phyloP scores from a whole-genome alignment of 768 basidiomycete species.

The Amanita polypyramis region DNA sequence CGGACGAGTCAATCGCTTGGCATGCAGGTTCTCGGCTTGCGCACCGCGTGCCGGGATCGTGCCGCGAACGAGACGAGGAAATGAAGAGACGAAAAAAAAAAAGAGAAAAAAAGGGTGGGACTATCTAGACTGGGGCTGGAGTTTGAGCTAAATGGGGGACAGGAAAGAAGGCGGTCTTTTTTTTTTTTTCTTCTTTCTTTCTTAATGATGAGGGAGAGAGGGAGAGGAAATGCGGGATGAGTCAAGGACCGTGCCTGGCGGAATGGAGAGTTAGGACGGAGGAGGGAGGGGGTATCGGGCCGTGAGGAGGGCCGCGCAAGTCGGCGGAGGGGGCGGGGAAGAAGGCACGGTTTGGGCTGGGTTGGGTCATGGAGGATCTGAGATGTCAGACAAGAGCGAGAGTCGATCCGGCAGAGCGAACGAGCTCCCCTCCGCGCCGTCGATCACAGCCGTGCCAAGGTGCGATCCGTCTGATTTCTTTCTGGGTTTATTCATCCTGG shows the following conservation, averaged over 20 bases:
- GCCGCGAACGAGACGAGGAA: no score
- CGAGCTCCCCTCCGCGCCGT: constrained; percentile 9
- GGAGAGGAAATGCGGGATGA: no score
- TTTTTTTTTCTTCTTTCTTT: no score
- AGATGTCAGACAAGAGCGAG: constrained; percentile 3
- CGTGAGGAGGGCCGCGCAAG: not conserved
- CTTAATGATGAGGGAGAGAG: no score
- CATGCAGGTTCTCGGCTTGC: not conserved
- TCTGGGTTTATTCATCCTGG: constrained; percentile 5
- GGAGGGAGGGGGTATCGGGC: not conserved
- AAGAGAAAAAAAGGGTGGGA: no score
- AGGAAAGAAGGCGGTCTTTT: no score
- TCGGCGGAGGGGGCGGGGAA: not conserved
- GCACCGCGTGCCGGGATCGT: not conserved
- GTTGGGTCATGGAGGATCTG: constrained; percentile 4
- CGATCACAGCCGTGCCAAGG: constrained; percentile 20
- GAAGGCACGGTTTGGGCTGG: constrained; percentile 2
- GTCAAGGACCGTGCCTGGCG: not conserved
- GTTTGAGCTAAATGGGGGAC: no score
- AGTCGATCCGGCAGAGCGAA: not conserved
- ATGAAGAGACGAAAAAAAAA: not conserved
- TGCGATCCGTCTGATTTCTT: constrained; percentile 10
- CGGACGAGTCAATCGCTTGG: no score
- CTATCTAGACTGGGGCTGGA: no score
- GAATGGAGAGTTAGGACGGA: not conserved